Percentiles rank a stretch among this genome's conserved stretches.
Conservation (phyloP, 345 rosid species). For the Noccaea bulbosa region DNA sequence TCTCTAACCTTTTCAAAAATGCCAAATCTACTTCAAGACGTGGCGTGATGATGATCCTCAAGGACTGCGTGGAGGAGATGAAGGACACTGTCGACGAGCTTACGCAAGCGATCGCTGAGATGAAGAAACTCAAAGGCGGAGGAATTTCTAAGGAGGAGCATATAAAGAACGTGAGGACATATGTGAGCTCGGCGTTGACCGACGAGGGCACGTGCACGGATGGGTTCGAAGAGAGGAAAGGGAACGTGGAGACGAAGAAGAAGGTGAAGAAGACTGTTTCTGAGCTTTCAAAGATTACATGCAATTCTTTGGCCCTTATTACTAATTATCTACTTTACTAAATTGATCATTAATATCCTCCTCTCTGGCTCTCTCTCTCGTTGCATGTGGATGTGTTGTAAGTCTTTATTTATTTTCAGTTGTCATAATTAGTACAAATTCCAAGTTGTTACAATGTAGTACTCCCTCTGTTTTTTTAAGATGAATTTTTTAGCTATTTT, state of each 20-base stretch:
- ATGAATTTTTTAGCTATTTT: no score
- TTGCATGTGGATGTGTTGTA: slow-evolving; percentile 27
- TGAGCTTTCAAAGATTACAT: slow-evolving; percentile 53
- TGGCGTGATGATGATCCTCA: slow-evolving; percentile 47
- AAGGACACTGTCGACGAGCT: slow-evolving; percentile 61
- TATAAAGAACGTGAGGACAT: slow-evolving; percentile 56
- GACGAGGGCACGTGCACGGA: slow-evolving; percentile 72
- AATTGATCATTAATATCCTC: slow-evolving; percentile 7
- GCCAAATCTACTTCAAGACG: slow-evolving; percentile 38
- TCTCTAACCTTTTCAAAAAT: slow-evolving; percentile 41
- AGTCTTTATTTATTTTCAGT: not conserved
- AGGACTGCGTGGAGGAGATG: slow-evolving; percentile 55
- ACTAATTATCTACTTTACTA: slow-evolving; percentile 43
- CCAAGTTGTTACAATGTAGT: not conserved
- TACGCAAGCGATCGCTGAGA: slow-evolving; percentile 47
- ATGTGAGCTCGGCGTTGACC: slow-evolving; percentile 76
- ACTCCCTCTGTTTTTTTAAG: no score
- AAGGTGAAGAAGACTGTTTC: slow-evolving; percentile 50
- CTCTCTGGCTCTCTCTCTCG: not conserved
- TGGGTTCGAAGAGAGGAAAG: slow-evolving; percentile 55
- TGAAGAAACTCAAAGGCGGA: slow-evolving; percentile 39
- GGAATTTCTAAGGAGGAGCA: slow-evolving; percentile 41
- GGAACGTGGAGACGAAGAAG: slow-evolving; percentile 47
- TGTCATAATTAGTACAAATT: not conserved
- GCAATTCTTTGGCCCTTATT: slow-evolving; percentile 73